These are phyloP conservation scores for Orbilia oligospora DNA, from an alignment of 2,329 filamentous ascomycete species.

Conservation along the genomic window DNA sequence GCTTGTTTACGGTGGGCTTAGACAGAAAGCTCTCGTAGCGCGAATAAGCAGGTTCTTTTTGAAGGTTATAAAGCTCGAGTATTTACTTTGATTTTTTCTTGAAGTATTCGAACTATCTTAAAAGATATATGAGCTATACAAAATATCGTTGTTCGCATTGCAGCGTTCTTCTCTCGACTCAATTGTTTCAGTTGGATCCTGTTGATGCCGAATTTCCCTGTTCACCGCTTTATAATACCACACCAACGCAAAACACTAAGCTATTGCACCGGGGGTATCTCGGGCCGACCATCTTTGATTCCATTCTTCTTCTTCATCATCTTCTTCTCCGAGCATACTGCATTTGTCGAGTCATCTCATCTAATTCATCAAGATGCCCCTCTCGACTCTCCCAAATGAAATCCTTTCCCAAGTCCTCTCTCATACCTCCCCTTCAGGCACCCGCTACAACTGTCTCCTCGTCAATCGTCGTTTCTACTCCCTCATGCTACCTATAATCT, in stretches of 20 bases:
- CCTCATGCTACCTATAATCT: conserved; percentile 34
- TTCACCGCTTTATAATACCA: background rate
- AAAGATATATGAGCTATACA: too few relatives aligned
- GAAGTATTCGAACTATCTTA: background rate
- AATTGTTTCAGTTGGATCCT: too few relatives aligned
- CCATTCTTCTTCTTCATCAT: too few relatives aligned
- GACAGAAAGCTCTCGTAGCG: conserved; percentile 9
- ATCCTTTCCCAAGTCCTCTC: conserved; percentile 41
- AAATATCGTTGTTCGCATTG: background rate
- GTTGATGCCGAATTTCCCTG: too few relatives aligned
- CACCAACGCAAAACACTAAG: background rate
- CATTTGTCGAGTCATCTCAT: background rate
- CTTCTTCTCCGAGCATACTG: background rate
- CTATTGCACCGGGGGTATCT: background rate
- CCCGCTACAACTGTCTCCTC: conserved; percentile 52
- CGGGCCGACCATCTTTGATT: too few relatives aligned
- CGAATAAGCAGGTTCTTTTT: background rate
- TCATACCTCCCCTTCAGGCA: conserved; percentile 26
- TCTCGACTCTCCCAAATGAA: conserved; percentile 35
- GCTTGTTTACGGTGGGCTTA: conserved; percentile 3
- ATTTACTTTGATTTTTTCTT: background rate
- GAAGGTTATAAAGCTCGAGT: background rate
- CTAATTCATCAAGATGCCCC: conserved; percentile 17
- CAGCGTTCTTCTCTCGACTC: background rate
- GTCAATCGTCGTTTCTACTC: conserved; percentile 45